Evolutionary conservation across 495 filamentous ascomycete genomes (phyloP), one percentile per base, ranked within the genome.

Genomic region (Usnea hakonensis): DNA sequence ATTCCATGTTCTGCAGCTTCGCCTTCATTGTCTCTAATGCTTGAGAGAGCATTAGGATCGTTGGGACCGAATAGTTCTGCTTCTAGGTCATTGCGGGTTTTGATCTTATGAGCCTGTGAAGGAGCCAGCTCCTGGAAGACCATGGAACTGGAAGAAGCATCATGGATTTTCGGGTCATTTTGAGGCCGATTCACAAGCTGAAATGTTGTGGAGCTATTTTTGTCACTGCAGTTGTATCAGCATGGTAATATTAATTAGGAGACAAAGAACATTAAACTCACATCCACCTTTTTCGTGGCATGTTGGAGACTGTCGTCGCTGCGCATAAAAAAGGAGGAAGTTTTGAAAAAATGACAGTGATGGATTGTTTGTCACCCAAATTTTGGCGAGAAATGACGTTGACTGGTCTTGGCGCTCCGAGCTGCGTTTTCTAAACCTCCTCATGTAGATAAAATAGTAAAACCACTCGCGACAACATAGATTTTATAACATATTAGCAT

Each of bases 91-190:
- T 77, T 75, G 2, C 92, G 81, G 58, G 82, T 80, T 66, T 86
- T 84, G 55, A 80, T 77, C 71, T 90, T 86, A 60, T 79, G 76
- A 65, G 56, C 71, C 62, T 67, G 78, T 73, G 67, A 81, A 74
- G 75, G 73, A 50, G 66, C 64, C 35, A 71, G 64, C 63, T 66
- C 64, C 35, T 62, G 67, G 55, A 69, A 50, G 68, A 65, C 55
- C 65, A 71, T 37, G 68, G 65, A 52, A 64, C 68, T 63, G 68
- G 70, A 38, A 72, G 66, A 78, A 61, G 84, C 79, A 74, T 97
- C 90, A 79, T 97, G 86, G 70, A 97, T 96, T 64, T 90, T 81
- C 37, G 95, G 95, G 74, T 99, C 95, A 83, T 95, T 87, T 81
- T 97, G 95, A 7, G 93, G 88, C 66, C 95, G 91, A 77, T 97